Conservation (phyloP, 345 rosid species). For the Populus euphratica region DNA sequence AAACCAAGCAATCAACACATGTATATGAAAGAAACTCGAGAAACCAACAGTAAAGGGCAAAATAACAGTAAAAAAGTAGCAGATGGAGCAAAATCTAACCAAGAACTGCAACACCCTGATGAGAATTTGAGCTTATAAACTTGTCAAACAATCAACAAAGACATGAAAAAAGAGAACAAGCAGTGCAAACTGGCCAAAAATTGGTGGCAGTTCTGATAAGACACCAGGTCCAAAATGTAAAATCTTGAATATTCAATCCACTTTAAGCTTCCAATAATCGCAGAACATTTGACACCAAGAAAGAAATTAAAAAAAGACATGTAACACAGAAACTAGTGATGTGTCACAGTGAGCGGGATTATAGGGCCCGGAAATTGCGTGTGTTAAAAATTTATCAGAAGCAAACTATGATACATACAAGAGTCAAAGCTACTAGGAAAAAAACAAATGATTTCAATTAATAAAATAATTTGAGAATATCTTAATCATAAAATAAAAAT, state of each 20-base stretch:
- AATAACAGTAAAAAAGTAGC: neutral
- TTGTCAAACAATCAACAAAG: slow-evolving; percentile 10
- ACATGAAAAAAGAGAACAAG: neutral
- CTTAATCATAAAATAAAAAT: too few species aligned
- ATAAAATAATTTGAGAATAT: too few species aligned
- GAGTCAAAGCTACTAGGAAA: slow-evolving; percentile 11
- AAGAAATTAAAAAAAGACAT: neutral
- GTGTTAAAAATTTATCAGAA: slow-evolving; percentile 15
- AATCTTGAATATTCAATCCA: slow-evolving; percentile 23
- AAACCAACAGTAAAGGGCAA: neutral
- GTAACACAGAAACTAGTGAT: slow-evolving; percentile 17
- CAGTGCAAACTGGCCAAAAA: slow-evolving; percentile 1
- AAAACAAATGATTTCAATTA: too few species aligned
- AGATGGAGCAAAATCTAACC: slow-evolving; percentile 10
- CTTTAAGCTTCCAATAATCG: slow-evolving; percentile 31
- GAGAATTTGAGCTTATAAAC: slow-evolving; percentile 12
- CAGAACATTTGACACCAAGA: slow-evolving; percentile 11
- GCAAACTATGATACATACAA: neutral
- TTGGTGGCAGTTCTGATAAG: neutral
- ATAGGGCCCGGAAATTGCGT: slow-evolving; percentile 52
- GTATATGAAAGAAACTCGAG: neutral
- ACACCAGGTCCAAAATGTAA: neutral
- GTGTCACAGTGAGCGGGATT: slow-evolving; percentile 34
- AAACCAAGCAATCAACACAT: neutral
- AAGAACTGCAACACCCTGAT: slow-evolving; percentile 17